Evolutionary conservation across 1,139 yeast genomes (phyloP), one percentile per base, ranked within the genome.

Genomic region (Blastobotrys arbuscula): DNA sequence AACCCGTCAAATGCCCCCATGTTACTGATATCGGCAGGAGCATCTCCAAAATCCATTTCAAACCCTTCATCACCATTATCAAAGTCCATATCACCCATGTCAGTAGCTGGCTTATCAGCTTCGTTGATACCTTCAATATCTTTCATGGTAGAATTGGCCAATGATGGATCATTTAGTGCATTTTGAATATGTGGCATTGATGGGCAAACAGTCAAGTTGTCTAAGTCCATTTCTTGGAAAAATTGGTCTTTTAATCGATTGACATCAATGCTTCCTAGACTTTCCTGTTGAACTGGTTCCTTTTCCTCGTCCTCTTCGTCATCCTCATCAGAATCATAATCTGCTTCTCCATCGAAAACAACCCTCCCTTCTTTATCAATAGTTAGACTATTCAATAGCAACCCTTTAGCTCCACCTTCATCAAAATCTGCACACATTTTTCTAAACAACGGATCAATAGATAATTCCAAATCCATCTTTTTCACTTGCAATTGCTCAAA

Each of bases 361-460:
- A 84, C 79, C 48, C 84, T 64, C 0, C 89, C 87, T 0, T 72
- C 62, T 3, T 66, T 54, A 56, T 82, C 85, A 18, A 82, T 74
- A 48, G 71, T 71, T 49, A 90, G 73, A 1, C 90, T 80, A 57
- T 88, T 89, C 58, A 88, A 68, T 45, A 90, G 69, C 50, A 90
- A 70, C 47, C 95, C 85, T 59, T 84, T 87, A 9, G 97, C 90
- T 5, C 97, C 97, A 34, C 97, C 96, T 68, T 90, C 96, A 64
- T 90, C 97, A 60, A 89, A 90, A 53, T 89, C 96, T 0, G 96
- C 87, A 44, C 90, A 73, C 45, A 95, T 90, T 60, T 88, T 88
- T 54, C 87, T 84, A 67, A 90, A 88, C 45, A 90, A 72, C 0
- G 97, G 97, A 65, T 90, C 97, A 45, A 88, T 84, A 8, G 83